Conservation (phyloP, 306 rosid genomes). For the Citrullus amarus region DNA sequence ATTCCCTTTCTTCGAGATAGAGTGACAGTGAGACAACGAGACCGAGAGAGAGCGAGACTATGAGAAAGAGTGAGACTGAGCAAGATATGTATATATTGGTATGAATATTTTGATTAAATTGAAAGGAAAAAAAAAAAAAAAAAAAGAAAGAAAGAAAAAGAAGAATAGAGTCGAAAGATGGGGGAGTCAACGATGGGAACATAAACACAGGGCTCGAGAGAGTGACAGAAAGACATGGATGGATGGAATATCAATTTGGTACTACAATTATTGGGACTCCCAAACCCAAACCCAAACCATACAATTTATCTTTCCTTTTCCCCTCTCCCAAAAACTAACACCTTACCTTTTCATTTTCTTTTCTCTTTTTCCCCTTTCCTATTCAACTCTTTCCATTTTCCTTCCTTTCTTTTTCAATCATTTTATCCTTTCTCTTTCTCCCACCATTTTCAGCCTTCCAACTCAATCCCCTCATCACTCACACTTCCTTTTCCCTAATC, state of each 20-base stretch:
- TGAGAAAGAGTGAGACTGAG: too few species aligned
- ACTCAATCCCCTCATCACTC: not conserved
- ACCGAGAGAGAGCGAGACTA: too few species aligned
- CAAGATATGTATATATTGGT: too few species aligned
- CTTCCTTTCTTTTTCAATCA: not conserved
- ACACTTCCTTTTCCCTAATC: too few species aligned
- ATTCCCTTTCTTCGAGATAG: too few species aligned
- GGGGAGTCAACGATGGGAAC: not conserved
- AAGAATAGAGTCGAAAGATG: too few species aligned
- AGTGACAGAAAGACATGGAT: constrained; percentile 1
- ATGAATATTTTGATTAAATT: too few species aligned
- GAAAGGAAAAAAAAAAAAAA: too few species aligned
- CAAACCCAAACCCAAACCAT: not conserved
- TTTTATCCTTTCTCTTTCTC: not conserved
- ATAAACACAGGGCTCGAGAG: not conserved
- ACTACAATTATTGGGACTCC: constrained; percentile 1
- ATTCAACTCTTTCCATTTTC: not conserved
- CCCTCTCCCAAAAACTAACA: not conserved
- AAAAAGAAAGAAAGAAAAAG: too few species aligned
- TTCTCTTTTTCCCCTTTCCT: not conserved
- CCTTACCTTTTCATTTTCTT: not conserved
- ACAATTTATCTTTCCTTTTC: not conserved
- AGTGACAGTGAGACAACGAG: too few species aligned
- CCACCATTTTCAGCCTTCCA: not conserved
- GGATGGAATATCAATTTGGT: not conserved